Percentiles rank a stretch among this genome's conserved stretches.
Conservation (phyloP, 2,329 filamentous ascomycete species). For the Talaromyces amestolkiae region DNA sequence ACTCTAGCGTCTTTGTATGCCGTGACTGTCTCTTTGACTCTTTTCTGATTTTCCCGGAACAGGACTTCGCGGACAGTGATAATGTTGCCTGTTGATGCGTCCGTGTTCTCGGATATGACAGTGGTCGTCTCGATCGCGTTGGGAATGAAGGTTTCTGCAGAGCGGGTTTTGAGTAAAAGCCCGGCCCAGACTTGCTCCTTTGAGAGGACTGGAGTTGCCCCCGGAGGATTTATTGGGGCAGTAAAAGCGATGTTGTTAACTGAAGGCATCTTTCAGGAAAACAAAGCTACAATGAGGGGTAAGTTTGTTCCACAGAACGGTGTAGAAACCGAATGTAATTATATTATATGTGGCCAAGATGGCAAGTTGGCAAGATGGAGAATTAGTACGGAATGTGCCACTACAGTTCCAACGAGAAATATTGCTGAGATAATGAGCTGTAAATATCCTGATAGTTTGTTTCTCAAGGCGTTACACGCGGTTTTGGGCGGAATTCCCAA, state of each 20-base stretch:
- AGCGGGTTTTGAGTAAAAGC: constrained; percentile 31
- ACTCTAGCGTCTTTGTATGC: constrained; percentile 27
- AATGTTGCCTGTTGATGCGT: constrained; percentile 24
- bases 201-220: constrained; percentile 29
- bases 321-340: not conserved
- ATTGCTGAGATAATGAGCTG: not conserved
- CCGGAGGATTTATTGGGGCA: constrained; percentile 37
- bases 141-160: constrained; percentile 32
- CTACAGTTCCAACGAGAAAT: not conserved
- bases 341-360: not conserved
- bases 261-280: not conserved
- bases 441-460: not conserved
- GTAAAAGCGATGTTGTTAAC: constrained; percentile 40
- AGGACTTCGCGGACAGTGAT: constrained; percentile 31
- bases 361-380: not conserved
- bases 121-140: constrained; percentile 30
- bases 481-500: too few species aligned
- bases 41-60: constrained; percentile 28
- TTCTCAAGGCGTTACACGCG: too few species aligned
- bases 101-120: constrained; percentile 27
- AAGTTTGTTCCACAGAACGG: not conserved
- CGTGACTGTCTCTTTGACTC: constrained; percentile 28
- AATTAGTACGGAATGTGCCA: not conserved
- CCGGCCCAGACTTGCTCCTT: constrained; percentile 38
- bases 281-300: not conserved